Conservation (phyloP, 148 eudicot species). For the Chenopodium formosanum region DNA sequence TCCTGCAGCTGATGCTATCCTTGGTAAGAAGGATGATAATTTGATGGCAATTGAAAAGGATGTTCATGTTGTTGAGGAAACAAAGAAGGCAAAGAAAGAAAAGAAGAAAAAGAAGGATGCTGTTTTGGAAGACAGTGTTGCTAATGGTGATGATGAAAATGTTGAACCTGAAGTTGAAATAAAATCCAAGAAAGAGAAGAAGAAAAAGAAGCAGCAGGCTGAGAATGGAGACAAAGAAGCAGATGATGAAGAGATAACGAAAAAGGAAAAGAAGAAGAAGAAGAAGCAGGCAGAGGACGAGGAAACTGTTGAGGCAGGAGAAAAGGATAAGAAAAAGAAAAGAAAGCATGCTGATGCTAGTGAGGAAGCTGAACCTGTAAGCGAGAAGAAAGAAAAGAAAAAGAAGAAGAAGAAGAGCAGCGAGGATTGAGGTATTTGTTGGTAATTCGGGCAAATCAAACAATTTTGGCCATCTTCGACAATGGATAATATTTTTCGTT, state of each 20-base stretch:
- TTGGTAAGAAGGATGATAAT: constrained; percentile 42
- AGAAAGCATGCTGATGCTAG: constrained; percentile 64
- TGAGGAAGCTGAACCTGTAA: constrained; percentile 52
- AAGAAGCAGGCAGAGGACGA: constrained; percentile 34
- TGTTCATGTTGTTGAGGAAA: constrained; percentile 8
- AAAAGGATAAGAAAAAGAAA: constrained; percentile 68
- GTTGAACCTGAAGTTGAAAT: constrained; percentile 26
- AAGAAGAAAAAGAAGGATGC: constrained; percentile 40
- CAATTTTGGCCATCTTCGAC: constrained; percentile 38
- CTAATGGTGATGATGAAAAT: constrained; percentile 9
- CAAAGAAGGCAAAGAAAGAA: constrained; percentile 31
- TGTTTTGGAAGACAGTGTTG: constrained; percentile 27
- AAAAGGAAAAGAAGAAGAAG: constrained; percentile 62
- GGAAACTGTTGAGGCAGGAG: constrained; percentile 28
- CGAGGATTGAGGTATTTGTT: constrained; percentile 37
- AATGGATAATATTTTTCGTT: constrained; percentile 2
- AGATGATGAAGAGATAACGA: constrained; percentile 24
- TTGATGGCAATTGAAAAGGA: constrained; percentile 24
- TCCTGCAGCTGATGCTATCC: constrained; percentile 78
- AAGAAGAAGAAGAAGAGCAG: constrained; percentile 53
- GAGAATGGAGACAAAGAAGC: constrained; percentile 28
- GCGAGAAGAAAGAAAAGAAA: constrained; percentile 68
- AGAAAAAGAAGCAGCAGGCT: constrained; percentile 30
- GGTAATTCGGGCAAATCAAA: constrained; percentile 16
- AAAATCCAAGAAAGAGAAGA: constrained; percentile 27